A percentile compares a stretch with the other conserved stretches of the same genome.
Evolutionary conservation across 441 rosid genomes (phyloP).

Genomic region (Syzygium syzygioides): DNA sequence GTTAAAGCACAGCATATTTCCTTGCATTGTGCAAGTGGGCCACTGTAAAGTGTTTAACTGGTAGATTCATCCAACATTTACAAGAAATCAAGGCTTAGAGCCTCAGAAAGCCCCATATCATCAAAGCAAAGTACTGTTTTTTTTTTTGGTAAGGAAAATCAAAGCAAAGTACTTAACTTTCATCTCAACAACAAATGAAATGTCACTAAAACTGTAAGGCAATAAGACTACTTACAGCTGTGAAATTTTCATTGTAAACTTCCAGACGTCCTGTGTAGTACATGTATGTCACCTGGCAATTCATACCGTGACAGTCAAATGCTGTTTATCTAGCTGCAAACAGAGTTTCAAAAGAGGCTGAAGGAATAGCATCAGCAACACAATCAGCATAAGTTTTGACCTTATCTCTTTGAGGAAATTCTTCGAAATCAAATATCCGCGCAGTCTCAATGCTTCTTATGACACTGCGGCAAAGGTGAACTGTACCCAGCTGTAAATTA

Average conservation of each 20-base stretch:
- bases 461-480: conserved; percentile 94
- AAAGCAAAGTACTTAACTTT: background rate
- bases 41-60: background rate
- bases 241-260: conserved; percentile 95
- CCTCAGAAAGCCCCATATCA: background rate
- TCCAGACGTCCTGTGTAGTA: conserved; percentile 97
- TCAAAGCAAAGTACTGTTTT: background rate
- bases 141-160: no score
- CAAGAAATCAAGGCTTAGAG: background rate
- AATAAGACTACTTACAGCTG: conserved; percentile 47
- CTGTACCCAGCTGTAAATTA: conserved; percentile 85
- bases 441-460: conserved; percentile 97
- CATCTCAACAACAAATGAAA: background rate
- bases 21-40: background rate
- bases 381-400: conserved; percentile 21
- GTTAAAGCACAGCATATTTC: background rate
- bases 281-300: conserved; percentile 87
- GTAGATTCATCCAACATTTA: background rate
- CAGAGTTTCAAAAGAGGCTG: background rate
- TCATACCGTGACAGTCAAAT: conserved; percentile 10
- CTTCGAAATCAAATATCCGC: conserved; percentile 92
- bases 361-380: background rate
- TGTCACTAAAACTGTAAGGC: background rate
- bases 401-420: conserved; percentile 91
- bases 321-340: background rate